These are phyloP conservation scores for Chytriomyces hyalinus DNA, from an alignment of 192 early-diverging fungal genomes.

Conservation along the genomic window DNA sequence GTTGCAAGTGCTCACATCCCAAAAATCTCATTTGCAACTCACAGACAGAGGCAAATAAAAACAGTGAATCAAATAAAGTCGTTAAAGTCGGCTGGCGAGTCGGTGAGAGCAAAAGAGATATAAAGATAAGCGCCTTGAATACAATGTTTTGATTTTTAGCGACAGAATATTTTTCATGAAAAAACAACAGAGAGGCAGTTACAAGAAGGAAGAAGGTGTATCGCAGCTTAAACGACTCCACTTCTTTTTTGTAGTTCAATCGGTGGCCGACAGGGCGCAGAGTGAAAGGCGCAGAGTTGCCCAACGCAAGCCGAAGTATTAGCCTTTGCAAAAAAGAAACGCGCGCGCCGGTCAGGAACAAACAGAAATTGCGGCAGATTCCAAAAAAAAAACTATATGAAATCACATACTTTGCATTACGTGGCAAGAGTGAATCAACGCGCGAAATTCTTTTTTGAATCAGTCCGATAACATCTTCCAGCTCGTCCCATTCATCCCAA, in stretches of 20 bases:
- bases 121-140: slow-evolving; percentile 17
- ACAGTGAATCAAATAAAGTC: slow-evolving; percentile 40
- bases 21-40: not conserved
- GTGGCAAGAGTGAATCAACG: slow-evolving; percentile 46
- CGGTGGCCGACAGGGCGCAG: slow-evolving; percentile 44
- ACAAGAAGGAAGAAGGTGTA: slow-evolving; percentile 37
- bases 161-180: slow-evolving; percentile 7
- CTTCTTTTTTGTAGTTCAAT: slow-evolving; percentile 51
- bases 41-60: slow-evolving; percentile 40
- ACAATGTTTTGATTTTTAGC: no score
- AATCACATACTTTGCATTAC: slow-evolving; percentile 43
- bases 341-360: not conserved
- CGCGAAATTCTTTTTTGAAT: slow-evolving; percentile 31
- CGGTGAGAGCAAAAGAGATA: slow-evolving; percentile 29
- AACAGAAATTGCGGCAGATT: slow-evolving; percentile 8
- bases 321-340: slow-evolving; percentile 36
- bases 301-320: slow-evolving; percentile 50
- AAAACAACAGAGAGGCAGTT: no score
- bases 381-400: slow-evolving; percentile 5
- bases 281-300: slow-evolving; percentile 44
- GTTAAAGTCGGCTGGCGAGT: not conserved
- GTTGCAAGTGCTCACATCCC: no score
- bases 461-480: not conserved
- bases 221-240: slow-evolving; percentile 52
- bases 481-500: no score